phyloP scores from a whole-genome alignment of 116 monocot genomes.

The Phalaenopsis hybrid region DNA sequence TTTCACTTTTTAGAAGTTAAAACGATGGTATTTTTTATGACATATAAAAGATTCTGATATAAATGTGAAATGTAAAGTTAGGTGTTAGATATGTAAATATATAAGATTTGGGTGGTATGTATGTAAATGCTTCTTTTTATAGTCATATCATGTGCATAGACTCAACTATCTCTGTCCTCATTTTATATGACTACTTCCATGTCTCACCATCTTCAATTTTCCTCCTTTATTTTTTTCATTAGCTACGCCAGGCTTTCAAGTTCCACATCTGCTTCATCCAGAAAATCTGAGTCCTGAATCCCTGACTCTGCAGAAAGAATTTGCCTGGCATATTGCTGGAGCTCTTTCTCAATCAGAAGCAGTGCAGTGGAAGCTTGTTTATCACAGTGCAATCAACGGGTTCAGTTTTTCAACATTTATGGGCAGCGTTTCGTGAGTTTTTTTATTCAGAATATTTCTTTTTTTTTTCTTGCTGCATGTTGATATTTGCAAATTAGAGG shows the following conservation, averaged over 20 bases:
- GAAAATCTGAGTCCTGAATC: constrained; percentile 39
- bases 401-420: constrained; percentile 74
- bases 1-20: too few species aligned
- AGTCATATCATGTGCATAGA: not conserved
- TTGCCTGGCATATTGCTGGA: constrained; percentile 95
- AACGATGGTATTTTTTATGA: too few species aligned
- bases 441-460: not conserved
- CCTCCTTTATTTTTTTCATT: constrained; percentile 6
- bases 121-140: not conserved
- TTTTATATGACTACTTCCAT: not conserved
- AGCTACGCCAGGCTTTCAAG: constrained; percentile 69
- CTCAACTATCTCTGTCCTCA: not conserved
- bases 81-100: too few species aligned
- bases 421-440: constrained; percentile 70
- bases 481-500: not conserved
- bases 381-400: constrained; percentile 74
- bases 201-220: not conserved
- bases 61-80: too few species aligned
- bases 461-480: not conserved
- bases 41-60: too few species aligned
- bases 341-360: constrained; percentile 52
- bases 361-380: constrained; percentile 85
- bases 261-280: constrained; percentile 52
- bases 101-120: too few species aligned
- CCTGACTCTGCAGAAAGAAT: constrained; percentile 59